Conservation (phyloP, 1,284 basidiomycete genomes). For the Ustilago curta region DNA sequence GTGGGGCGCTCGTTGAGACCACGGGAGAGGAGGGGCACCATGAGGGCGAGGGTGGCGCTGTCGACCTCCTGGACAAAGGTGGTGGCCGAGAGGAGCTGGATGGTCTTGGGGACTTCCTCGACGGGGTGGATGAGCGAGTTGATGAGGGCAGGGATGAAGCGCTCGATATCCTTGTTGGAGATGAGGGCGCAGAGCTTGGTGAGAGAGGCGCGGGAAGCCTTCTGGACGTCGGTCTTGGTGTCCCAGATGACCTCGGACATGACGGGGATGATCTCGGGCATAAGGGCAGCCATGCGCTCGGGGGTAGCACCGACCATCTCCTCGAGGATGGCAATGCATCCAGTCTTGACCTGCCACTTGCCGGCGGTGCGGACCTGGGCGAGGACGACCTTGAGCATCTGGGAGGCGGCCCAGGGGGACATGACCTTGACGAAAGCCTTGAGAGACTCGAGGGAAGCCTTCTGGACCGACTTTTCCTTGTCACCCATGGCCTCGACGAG, state of each 20-base stretch:
- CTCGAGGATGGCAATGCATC: conserved; percentile 85
- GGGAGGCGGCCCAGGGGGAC: conserved; percentile 88
- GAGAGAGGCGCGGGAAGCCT: conserved; percentile 93
- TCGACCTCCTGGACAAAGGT: conserved; percentile 99
- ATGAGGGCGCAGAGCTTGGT: conserved; percentile 78
- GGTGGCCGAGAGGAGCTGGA: conserved; percentile 95
- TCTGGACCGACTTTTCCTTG: conserved; percentile 87
- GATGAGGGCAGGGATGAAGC: conserved; percentile 83
- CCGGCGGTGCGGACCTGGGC: conserved; percentile 94
- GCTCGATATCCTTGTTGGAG: conserved; percentile 99
- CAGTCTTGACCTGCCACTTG: conserved; percentile 99
- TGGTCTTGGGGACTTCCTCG: conserved; percentile 97
- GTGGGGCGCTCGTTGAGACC: conserved; percentile 76
- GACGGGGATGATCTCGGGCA: conserved; percentile 95
- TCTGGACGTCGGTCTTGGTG: conserved; percentile 99
- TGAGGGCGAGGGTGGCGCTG: conserved; percentile 96
- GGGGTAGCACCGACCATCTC: conserved; percentile 89
- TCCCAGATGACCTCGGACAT: conserved; percentile 98
- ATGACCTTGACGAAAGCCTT: conserved; percentile 82
- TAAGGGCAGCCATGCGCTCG: conserved; percentile 85
- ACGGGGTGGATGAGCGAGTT: conserved; percentile 98
- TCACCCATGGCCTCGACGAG: conserved; percentile 93
- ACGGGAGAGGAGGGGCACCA: conserved; percentile 96
- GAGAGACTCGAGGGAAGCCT: conserved; percentile 86
- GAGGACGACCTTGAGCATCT: conserved; percentile 90